Base-by-base conservation (phyloP, 1,284 basidiomycete genomes). In the Pseudozyma sp. region DNA sequence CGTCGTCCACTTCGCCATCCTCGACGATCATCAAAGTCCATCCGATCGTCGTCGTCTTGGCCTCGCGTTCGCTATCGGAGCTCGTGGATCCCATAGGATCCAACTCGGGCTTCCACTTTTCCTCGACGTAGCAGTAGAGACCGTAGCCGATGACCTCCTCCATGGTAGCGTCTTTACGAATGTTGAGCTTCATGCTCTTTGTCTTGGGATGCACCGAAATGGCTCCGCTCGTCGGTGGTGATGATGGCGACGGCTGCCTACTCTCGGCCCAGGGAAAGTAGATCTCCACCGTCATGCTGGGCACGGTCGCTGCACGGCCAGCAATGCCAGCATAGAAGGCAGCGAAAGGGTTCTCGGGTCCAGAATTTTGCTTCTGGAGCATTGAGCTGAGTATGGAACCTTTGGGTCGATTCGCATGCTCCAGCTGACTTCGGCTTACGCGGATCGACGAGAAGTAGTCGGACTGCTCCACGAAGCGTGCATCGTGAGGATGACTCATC, bases 11-110 rank as follows among this genome's bases (percentile, higher is more conserved):
- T 84, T 97, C 94, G 16, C 97, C 97, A 84, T 98, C 94, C 81
- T 99, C 96, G 8, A 95, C 93, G 60, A 99, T 94, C 63, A 94
- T 88, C 85, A 99, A 85, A n/a, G 94, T 91, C 95, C 96, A 99
- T 0, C 93, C 94, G 1, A 92, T 87, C 0, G 93, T 92, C 44
- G 89, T 91, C 56, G 93, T 86, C 76, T 85, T 87, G 6, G 87
- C 87, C n/a, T 86, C 86, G 83, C 89, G 87, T 75, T 89, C 90
- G 34, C 89, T 87, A 61, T 92, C 74, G 2, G 61, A 56, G 11
- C 24, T 45, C 16, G 55, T 31, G 5, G 53, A 55, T 7, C 40
- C 58, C 0, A 55, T 46, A 13, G 56, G 55, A 75, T 91, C 90
- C 33, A 97, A 84, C 77, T 89, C 89, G 0, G 94, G 94, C 48